These are phyloP conservation scores for Yamadazyma mexicana DNA, from an alignment of 1,139 yeast species.

Conservation along the genomic window DNA sequence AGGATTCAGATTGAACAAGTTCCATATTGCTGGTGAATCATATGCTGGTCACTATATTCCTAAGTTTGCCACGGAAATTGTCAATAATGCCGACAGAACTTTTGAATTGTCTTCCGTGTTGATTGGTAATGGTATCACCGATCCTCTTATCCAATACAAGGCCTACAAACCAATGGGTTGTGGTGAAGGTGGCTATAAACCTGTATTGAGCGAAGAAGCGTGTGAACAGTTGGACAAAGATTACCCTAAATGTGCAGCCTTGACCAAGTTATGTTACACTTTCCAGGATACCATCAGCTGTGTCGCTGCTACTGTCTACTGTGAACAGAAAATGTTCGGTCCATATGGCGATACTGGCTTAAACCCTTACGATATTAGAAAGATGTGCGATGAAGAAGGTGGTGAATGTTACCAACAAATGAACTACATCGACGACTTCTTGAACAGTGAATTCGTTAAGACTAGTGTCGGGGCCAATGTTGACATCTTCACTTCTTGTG, in stretches of 20 bases:
- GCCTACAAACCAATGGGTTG: slow-evolving; percentile 84
- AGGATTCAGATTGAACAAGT: slow-evolving; percentile 52
- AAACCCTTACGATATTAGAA: slow-evolving; percentile 91
- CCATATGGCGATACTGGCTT: slow-evolving; percentile 58
- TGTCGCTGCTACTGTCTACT: slow-evolving; percentile 87
- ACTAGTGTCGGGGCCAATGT: slow-evolving; percentile 90
- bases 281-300: slow-evolving; percentile 80
- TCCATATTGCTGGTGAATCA: slow-evolving; percentile 87
- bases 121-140: slow-evolving; percentile 86
- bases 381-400: slow-evolving; percentile 72
- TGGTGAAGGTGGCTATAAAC: slow-evolving; percentile 74
- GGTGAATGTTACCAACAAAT: slow-evolving; percentile 59
- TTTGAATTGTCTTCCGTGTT: slow-evolving; percentile 70
- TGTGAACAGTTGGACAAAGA: slow-evolving; percentile 59
- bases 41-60: slow-evolving; percentile 91
- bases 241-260: slow-evolving; percentile 76
- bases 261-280: slow-evolving; percentile 79
- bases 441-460: slow-evolving; percentile 44
- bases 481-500: slow-evolving; percentile 80
- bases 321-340: slow-evolving; percentile 67
- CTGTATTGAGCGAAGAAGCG: slow-evolving; percentile 59
- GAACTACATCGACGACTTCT: slow-evolving; percentile 34
- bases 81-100: slow-evolving; percentile 61
- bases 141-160: slow-evolving; percentile 66
- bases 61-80: slow-evolving; percentile 70